Conservation (phyloP, 371 early-diverging fungal genomes). For the Phascolomyces articulosus region DNA sequence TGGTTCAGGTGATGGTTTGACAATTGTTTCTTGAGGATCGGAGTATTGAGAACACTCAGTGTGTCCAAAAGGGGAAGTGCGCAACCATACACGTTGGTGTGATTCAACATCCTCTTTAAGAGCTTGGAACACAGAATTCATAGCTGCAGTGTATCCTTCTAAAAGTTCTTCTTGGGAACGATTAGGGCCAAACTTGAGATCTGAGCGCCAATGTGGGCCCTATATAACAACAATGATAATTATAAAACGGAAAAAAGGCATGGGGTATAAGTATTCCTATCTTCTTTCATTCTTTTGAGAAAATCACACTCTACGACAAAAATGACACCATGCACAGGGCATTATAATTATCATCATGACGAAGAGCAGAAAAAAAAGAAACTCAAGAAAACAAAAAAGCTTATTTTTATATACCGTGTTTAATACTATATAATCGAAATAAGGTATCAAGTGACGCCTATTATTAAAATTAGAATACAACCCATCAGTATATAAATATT, state of each 20-base stretch:
- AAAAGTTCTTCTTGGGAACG: conserved; percentile 33
- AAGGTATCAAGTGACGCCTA: conserved; percentile 34
- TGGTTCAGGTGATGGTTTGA: conserved; percentile 14
- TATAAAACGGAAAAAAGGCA: background rate
- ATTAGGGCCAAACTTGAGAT: conserved; percentile 36
- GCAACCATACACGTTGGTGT: conserved; percentile 40
- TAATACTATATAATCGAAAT: conserved; percentile 39
- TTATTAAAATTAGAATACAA: background rate
- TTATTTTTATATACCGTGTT: conserved; percentile 30
- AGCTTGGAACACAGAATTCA: conserved; percentile 28
- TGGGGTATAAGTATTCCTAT: too few relatives aligned
- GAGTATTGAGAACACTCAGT: conserved; percentile 39
- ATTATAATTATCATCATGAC: too few relatives aligned
- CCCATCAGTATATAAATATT: too few relatives aligned
- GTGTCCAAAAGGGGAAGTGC: conserved; percentile 45
- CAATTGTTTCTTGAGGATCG: conserved; percentile 13
- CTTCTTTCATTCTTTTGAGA: too few relatives aligned
- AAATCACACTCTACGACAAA: too few relatives aligned
- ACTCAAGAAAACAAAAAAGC: background rate
- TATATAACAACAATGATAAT: background rate
- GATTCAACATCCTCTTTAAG: conserved; percentile 24
- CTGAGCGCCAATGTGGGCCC: conserved; percentile 49
- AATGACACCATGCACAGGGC: too few relatives aligned
- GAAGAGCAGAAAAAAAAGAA: background rate
- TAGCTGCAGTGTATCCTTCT: conserved; percentile 26